Conservation (phyloP, 1,284 basidiomycete genomes). For the Apiotrichum domesticum region DNA sequence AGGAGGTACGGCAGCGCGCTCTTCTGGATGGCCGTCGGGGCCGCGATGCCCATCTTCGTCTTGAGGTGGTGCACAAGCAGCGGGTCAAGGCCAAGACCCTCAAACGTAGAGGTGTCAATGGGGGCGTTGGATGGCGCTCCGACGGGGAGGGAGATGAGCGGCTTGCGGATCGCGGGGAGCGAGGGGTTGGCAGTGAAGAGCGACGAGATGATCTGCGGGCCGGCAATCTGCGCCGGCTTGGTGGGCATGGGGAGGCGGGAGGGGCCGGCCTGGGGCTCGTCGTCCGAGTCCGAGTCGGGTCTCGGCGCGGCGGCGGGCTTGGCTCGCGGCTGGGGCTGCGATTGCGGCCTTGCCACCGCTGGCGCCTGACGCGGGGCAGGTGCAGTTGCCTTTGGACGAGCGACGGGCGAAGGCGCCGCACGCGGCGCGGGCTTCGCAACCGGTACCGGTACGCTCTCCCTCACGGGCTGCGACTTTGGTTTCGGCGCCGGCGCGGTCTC, state of each 20-base stretch:
- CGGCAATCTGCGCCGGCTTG: slow-evolving; percentile 7
- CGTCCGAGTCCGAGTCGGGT: slow-evolving; percentile 1
- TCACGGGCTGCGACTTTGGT: neutral
- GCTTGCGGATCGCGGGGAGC: slow-evolving; percentile 12
- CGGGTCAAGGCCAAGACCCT: slow-evolving; percentile 70
- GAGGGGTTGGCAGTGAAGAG: slow-evolving; percentile 65
- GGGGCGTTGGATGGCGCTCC: slow-evolving; percentile 76
- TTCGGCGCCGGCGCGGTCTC: slow-evolving; percentile 1
- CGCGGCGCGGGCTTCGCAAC: neutral
- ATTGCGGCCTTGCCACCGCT: neutral
- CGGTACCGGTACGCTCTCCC: neutral
- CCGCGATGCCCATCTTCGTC: slow-evolving; percentile 72
- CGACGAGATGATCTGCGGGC: slow-evolving; percentile 75
- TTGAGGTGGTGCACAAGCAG: slow-evolving; percentile 73
- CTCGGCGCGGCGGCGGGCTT: slow-evolving; percentile 5
- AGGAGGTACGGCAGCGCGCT: slow-evolving; percentile 71
- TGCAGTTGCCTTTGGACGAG: neutral
- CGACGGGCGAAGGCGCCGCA: neutral
- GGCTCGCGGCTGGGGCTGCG: slow-evolving; percentile 4
- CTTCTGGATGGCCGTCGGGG: slow-evolving; percentile 88
- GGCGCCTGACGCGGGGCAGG: neutral
- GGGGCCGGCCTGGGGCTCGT: slow-evolving; percentile 17
- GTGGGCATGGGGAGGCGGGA: slow-evolving; percentile 10
- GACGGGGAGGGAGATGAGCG: slow-evolving; percentile 17
- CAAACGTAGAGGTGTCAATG: slow-evolving; percentile 67